These are phyloP conservation scores for Kitagawia praeruptora DNA, from an alignment of 129 eudicot genomes.

Conservation along the genomic window DNA sequence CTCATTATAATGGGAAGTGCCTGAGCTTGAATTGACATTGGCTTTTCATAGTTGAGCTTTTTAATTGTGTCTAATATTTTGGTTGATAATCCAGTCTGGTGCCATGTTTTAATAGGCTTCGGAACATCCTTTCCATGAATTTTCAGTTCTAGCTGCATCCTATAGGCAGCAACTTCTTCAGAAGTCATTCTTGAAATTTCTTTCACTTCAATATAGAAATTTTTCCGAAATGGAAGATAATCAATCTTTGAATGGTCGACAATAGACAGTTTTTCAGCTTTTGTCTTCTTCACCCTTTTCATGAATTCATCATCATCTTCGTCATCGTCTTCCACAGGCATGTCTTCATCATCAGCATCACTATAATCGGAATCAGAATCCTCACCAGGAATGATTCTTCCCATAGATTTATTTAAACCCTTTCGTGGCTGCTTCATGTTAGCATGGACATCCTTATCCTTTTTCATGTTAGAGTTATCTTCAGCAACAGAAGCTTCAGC, in stretches of 20 bases:
- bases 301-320: slow-evolving; percentile 30
- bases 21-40: slow-evolving; percentile 30
- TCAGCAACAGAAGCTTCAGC: slow-evolving; percentile 24
- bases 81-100: slow-evolving; percentile 8
- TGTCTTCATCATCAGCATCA: slow-evolving; percentile 43
- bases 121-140: slow-evolving; percentile 18
- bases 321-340: slow-evolving; percentile 21
- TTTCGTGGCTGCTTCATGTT: slow-evolving; percentile 26
- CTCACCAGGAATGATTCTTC: slow-evolving; percentile 77
- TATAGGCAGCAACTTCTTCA: slow-evolving; percentile 15
- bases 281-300: slow-evolving; percentile 31
- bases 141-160: slow-evolving; percentile 22
- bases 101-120: slow-evolving; percentile 11
- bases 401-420: slow-evolving; percentile 38
- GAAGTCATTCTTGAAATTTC: slow-evolving; percentile 21
- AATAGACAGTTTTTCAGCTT: slow-evolving; percentile 21
- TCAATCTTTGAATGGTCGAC: slow-evolving; percentile 32
- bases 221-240: slow-evolving; percentile 21
- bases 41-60: slow-evolving; percentile 14
- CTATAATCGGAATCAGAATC: slow-evolving; percentile 59
- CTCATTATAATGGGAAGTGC: slow-evolving; percentile 34
- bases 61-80: slow-evolving; percentile 5
- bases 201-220: slow-evolving; percentile 26
- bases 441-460: slow-evolving; percentile 29
- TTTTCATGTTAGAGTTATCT: slow-evolving; percentile 22